Evolutionary conservation across 257 asterid genomes (phyloP).

Genomic region (Schizonepeta tenuifolia): DNA sequence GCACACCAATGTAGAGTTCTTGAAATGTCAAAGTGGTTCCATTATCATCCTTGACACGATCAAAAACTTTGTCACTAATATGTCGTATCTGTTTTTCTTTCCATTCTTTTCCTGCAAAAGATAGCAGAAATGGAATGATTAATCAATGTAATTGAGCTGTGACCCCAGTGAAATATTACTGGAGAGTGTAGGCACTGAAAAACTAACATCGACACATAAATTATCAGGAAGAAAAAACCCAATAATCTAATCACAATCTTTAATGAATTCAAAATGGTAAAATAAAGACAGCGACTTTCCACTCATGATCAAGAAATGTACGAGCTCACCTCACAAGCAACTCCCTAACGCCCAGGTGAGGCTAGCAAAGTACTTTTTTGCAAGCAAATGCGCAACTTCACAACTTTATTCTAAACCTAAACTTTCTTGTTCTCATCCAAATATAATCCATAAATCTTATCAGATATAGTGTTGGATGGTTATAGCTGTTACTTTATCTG

Average conservation of each 20-base stretch:
- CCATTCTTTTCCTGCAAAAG: conserved; percentile 77
- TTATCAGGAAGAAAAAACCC: background rate
- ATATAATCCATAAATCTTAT: conserved; percentile 1
- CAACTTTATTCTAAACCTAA: background rate
- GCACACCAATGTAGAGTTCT: conserved; percentile 85
- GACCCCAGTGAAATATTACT: background rate
- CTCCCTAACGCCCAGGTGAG: background rate
- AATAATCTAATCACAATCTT: background rate
- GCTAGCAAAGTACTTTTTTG: background rate
- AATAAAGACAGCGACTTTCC: background rate
- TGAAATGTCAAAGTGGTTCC: conserved; percentile 73
- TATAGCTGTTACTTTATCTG: too few relatives aligned
- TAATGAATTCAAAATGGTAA: background rate
- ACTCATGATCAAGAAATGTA: background rate
- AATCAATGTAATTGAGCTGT: background rate
- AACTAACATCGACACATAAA: background rate
- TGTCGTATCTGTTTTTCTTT: conserved; percentile 63
- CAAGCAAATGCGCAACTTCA: background rate
- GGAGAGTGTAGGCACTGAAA: background rate
- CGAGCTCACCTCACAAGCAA: background rate
- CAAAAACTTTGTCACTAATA: conserved; percentile 66
- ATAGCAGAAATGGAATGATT: background rate
- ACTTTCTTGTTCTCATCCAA: too few relatives aligned
- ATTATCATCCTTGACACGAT: conserved; percentile 60
- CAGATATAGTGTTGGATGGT: too few relatives aligned